These are phyloP conservation scores for Primulina tabacum DNA, from an alignment of 257 asterid species.

Conservation along the genomic window DNA sequence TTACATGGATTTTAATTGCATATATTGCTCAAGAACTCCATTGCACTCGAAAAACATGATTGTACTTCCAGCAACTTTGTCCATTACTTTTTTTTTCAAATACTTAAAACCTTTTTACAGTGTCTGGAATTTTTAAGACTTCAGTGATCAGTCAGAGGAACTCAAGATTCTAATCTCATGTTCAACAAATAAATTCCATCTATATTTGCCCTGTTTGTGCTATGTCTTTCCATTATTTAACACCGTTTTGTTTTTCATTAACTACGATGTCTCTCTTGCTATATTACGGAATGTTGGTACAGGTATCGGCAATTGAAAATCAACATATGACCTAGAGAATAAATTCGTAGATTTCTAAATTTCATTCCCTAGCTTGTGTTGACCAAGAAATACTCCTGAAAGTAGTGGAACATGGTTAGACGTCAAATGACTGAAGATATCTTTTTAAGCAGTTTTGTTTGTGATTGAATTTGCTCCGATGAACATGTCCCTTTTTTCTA, in stretches of 20 bases:
- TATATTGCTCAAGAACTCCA: neutral
- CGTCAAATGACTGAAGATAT: neutral
- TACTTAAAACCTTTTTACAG: neutral
- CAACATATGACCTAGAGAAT: neutral
- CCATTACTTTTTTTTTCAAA: neutral
- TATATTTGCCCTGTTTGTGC: neutral
- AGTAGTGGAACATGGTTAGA: conserved; percentile 11
- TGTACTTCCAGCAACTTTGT: neutral
- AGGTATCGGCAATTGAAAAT: conserved; percentile 5
- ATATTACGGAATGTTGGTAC: neutral
- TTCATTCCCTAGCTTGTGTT: conserved; percentile 14
- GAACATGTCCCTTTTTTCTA: neutral
- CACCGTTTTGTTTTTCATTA: neutral
- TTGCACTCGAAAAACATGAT: neutral
- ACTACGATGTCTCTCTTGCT: neutral
- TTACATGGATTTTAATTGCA: neutral
- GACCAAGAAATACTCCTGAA: conserved; percentile 8
- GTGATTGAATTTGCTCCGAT: neutral
- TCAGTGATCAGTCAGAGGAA: neutral
- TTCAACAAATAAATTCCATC: neutral
- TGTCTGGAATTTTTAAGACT: neutral
- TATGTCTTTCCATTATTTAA: neutral
- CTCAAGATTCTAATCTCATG: neutral
- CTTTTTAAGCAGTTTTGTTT: conserved; percentile 12
- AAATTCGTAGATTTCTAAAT: conserved; percentile 1